Percentiles rank a stretch among this genome's conserved stretches.
Evolutionary conservation across 2,329 filamentous ascomycete genomes (phyloP).

Genomic region (Penicillium paneum): DNA sequence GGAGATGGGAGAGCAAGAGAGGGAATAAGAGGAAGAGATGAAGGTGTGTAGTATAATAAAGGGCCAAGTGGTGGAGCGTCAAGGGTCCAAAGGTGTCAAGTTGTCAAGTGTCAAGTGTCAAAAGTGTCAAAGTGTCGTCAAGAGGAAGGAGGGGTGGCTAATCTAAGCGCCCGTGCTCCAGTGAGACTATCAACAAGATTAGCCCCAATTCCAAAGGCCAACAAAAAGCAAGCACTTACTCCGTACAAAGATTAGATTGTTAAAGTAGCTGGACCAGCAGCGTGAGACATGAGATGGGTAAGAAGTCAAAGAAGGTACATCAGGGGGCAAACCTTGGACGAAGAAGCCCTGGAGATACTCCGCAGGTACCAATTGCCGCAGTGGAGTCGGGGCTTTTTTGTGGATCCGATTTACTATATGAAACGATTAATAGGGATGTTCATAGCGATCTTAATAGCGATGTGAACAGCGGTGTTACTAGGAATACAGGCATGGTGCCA

Average conservation of each 20-base stretch:
- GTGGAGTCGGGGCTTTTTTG: neutral
- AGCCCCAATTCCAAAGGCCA: neutral
- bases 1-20: neutral
- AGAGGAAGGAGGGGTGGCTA: conserved; percentile 9
- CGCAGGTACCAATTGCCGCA: conserved; percentile 10
- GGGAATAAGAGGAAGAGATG: neutral
- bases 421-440: neutral
- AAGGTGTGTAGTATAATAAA: neutral
- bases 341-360: conserved; percentile 5
- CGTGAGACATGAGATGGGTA: neutral
- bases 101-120: neutral
- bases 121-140: neutral
- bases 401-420: neutral
- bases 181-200: conserved; percentile 2
- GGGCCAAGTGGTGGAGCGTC: neutral
- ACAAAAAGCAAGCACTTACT: neutral
- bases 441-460: no score
- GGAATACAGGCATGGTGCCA: neutral
- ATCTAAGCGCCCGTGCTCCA: conserved; percentile 2
- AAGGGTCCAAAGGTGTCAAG: neutral
- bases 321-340: neutral
- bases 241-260: conserved; percentile 1
- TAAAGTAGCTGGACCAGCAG: conserved; percentile 11
- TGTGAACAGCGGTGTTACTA: no score
- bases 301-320: conserved; percentile 1